phyloP scores from a whole-genome alignment of 371 early-diverging fungal genomes.

The Vavraia culicis region DNA sequence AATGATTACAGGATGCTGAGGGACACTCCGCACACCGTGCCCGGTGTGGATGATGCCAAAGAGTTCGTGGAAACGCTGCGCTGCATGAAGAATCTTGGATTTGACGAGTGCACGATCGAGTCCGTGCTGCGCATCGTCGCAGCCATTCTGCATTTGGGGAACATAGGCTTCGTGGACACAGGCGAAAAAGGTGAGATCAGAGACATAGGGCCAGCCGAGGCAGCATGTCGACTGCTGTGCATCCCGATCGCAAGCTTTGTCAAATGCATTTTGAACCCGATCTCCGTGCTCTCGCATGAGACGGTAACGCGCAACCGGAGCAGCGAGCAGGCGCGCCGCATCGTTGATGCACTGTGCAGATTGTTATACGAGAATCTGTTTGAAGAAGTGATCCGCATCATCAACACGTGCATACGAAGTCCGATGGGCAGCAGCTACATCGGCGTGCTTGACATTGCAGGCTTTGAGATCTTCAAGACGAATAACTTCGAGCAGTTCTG shows the following conservation, averaged over 20 bases:
- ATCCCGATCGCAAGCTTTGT: constrained; percentile 63
- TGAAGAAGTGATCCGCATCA: constrained; percentile 59
- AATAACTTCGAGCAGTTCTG: constrained; percentile 97
- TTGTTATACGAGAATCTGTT: constrained; percentile 91
- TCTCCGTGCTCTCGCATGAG: constrained; percentile 78
- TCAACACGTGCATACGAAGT: constrained; percentile 61
- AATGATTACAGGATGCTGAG: constrained; percentile 60
- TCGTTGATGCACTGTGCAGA: constrained; percentile 71
- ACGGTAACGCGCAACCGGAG: constrained; percentile 72
- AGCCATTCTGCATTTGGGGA: constrained; percentile 79
- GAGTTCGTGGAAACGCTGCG: constrained; percentile 49
- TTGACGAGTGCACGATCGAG: constrained; percentile 53
- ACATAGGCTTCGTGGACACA: constrained; percentile 55
- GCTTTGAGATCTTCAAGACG: constrained; percentile 88
- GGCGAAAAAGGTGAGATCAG: constrained; percentile 63
- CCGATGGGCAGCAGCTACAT: constrained; percentile 55
- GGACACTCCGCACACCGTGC: constrained; percentile 57
- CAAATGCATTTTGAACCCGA: constrained; percentile 61
- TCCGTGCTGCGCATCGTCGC: constrained; percentile 64
- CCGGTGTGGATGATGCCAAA: constrained; percentile 69
- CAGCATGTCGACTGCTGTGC: constrained; percentile 73
- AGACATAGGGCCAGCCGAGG: constrained; percentile 56
- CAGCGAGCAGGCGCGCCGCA: constrained; percentile 60
- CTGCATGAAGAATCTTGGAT: constrained; percentile 60
- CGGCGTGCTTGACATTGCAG: constrained; percentile 96